phyloP scores from a whole-genome alignment of 1,284 basidiomycete species.

The Ganoderma sinense region DNA sequence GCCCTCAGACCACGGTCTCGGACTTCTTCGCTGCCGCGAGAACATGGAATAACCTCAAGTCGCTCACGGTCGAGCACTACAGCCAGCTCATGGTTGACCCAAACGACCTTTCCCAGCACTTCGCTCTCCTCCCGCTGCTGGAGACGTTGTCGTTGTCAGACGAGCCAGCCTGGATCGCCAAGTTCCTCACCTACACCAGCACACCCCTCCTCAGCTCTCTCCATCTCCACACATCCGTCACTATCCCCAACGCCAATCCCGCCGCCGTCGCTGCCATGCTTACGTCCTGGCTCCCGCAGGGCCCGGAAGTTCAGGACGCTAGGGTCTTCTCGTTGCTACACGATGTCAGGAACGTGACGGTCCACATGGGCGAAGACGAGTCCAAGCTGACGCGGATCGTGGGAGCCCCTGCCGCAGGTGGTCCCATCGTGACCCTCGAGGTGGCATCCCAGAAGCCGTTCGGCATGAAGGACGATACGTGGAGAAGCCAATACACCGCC shows the following conservation, averaged over 20 bases:
- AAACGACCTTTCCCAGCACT: background rate
- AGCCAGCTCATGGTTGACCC: background rate
- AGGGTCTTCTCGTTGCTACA: background rate
- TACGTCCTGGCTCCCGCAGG: background rate
- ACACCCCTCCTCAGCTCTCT: background rate
- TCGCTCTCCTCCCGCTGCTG: background rate
- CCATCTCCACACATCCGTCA: background rate
- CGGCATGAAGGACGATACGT: background rate
- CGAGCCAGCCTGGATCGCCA: background rate
- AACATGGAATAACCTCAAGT: background rate
- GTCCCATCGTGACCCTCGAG: background rate
- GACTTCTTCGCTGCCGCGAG: background rate
- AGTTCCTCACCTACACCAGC: background rate
- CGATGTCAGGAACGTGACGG: background rate
- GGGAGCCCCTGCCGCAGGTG: background rate
- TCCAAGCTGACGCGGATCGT: background rate
- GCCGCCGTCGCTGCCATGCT: background rate
- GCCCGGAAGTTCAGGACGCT: background rate
- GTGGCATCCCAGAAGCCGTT: background rate
- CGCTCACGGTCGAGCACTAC: background rate
- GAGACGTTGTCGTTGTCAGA: background rate
- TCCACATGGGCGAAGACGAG: background rate
- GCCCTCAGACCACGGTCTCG: background rate
- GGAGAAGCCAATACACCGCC: background rate
- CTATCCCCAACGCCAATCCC: background rate